Evolutionary conservation across 2,329 filamentous ascomycete species (phyloP).

Genomic region (Magnaporthiopsis poae): DNA sequence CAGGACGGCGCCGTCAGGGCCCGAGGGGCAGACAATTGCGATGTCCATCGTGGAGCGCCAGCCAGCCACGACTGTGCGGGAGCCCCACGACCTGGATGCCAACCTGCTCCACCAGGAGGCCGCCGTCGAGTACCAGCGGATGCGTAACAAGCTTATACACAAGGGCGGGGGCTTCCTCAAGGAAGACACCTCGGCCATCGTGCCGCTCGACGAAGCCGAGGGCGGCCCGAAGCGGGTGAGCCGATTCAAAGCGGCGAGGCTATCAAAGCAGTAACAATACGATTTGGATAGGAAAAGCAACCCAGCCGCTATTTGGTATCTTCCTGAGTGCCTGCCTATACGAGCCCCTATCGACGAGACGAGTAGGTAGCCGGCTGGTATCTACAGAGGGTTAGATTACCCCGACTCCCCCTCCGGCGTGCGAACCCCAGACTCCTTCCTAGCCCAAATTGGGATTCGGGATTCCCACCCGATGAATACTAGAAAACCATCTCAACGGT

Average conservation of each 20-base stretch:
- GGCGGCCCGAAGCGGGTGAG: constrained; percentile 56
- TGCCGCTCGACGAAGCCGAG: constrained; percentile 58
- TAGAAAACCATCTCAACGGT: not conserved
- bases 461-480: not conserved
- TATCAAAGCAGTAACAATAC: constrained; percentile 33
- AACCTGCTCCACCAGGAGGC: constrained; percentile 66
- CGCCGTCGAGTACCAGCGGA: constrained; percentile 69
- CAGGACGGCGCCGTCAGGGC: constrained; percentile 27
- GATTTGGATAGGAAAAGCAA: not conserved
- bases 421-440: not conserved
- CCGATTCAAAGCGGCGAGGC: constrained; percentile 62
- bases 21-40: constrained; percentile 47
- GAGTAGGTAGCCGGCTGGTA: not conserved
- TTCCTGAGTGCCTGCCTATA: not conserved
- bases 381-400: not conserved
- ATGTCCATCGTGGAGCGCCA: constrained; percentile 49
- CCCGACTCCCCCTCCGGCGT: not conserved
- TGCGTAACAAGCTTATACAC: constrained; percentile 74
- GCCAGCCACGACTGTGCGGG: constrained; percentile 21
- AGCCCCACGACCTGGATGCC: constrained; percentile 61
- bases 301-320: not conserved
- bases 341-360: not conserved
- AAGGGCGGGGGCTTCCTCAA: constrained; percentile 72
- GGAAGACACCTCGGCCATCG: constrained; percentile 57
- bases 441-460: not conserved